Percentiles rank a stretch among this genome's conserved stretches.
Evolutionary conservation across 2,329 filamentous ascomycete genomes (phyloP).

Genomic region (Colletotrichum orchidophilum): DNA sequence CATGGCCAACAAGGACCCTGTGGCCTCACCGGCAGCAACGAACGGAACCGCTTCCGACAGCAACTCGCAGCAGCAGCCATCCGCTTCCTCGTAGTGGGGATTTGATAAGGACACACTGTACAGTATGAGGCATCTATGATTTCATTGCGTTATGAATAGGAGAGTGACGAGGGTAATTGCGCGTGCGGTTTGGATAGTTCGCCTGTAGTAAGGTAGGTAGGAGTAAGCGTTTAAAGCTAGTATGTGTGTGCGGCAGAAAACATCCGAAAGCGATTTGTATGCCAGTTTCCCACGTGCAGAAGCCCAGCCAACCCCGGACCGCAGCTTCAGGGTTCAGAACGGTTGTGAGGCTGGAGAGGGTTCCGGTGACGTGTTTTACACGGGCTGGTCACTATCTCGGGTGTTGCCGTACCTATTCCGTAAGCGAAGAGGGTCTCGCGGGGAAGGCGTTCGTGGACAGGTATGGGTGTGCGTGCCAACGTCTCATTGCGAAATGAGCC

Average conservation of each 20-base stretch:
- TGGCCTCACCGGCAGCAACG: slow-evolving; percentile 39
- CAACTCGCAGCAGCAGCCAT: slow-evolving; percentile 25
- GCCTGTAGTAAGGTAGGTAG: background rate
- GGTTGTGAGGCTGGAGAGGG: background rate
- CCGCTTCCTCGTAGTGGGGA: background rate
- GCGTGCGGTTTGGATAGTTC: background rate
- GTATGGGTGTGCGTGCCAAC: background rate
- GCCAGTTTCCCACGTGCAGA: background rate
- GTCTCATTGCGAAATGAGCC: background rate
- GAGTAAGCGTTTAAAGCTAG: background rate
- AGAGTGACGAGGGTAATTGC: background rate
- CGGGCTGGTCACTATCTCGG: background rate
- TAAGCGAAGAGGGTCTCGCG: background rate
- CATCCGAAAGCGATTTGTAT: background rate
- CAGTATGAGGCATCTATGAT: background rate
- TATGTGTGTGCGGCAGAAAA: background rate
- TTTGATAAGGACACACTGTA: background rate
- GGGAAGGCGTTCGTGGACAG: background rate
- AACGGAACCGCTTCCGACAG: slow-evolving; percentile 37
- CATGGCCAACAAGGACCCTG: slow-evolving; percentile 62
- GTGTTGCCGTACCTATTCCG: background rate
- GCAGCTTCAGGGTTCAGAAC: background rate
- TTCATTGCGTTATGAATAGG: background rate
- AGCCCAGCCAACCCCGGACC: background rate
- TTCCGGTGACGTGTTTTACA: slow-evolving; percentile 5